These are phyloP conservation scores for Phlebiopsis gigantea DNA, from an alignment of 768 basidiomycete species.

Conservation along the genomic window DNA sequence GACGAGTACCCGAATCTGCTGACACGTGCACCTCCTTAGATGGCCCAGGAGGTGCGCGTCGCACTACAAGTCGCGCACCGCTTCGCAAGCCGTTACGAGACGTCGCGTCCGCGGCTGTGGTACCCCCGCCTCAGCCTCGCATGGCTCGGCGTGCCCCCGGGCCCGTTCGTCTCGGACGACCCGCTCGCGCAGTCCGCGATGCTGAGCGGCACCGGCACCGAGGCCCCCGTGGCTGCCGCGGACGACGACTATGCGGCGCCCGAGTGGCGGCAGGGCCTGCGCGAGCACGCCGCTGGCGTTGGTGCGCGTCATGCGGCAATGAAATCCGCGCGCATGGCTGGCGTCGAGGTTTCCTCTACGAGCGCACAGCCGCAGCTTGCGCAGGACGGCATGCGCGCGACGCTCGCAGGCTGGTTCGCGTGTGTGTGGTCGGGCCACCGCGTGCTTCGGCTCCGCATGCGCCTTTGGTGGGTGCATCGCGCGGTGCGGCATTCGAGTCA, in stretches of 20 bases:
- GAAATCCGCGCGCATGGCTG: constrained; percentile 6
- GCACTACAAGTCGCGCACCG: constrained; percentile 31
- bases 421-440: constrained; percentile 2
- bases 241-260: constrained; percentile 4
- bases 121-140: constrained; percentile 34
- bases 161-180: constrained; percentile 26
- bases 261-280: constrained; percentile 11
- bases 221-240: neutral
- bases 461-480: constrained; percentile 27
- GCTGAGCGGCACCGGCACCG: neutral
- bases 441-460: constrained; percentile 25
- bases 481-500: constrained; percentile 35
- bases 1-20: neutral
- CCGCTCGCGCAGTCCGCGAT: constrained; percentile 7
- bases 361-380: too few species aligned
- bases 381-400: neutral
- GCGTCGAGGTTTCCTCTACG: too few species aligned
- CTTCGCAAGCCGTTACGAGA: constrained; percentile 27
- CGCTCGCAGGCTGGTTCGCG: neutral
- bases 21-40: too few species aligned
- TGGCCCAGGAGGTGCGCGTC: constrained; percentile 35
- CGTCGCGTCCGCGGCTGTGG: constrained; percentile 32
- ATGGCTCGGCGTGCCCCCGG: constrained; percentile 38
- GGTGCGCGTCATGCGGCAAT: constrained; percentile 10
- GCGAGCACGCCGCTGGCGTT: constrained; percentile 6